A percentile compares a stretch with the other conserved stretches of the same genome.
phyloP scores from a whole-genome alignment of 2,329 filamentous ascomycete species.

The Leptographium radiaticola region DNA sequence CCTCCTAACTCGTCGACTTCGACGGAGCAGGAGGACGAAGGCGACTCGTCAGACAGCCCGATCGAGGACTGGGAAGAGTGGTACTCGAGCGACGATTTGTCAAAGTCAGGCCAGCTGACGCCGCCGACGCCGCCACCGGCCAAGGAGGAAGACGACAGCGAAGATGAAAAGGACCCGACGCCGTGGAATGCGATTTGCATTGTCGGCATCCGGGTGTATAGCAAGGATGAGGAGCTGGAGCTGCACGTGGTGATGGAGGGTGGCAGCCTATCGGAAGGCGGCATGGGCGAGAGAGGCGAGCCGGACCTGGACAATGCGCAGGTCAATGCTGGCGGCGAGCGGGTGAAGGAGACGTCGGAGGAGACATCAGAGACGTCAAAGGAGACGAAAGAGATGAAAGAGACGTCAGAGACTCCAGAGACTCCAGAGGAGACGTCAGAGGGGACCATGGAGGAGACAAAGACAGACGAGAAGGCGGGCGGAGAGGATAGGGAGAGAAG shows the following conservation, averaged over 20 bases:
- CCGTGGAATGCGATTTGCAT: conserved; percentile 53
- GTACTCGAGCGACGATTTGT: conserved; percentile 45
- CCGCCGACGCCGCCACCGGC: conserved; percentile 20
- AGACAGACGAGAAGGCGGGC: neutral
- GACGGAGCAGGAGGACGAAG: conserved; percentile 17
- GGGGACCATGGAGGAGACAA: conserved; percentile 7
- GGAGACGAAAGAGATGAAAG: conserved; percentile 8
- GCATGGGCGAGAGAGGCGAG: conserved; percentile 43
- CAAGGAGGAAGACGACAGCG: conserved; percentile 32
- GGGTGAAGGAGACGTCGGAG: conserved; percentile 13
- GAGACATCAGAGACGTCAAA: neutral
- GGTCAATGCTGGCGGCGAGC: conserved; percentile 36
- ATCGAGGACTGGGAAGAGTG: conserved; percentile 46
- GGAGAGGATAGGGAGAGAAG: neutral
- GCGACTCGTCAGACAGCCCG: conserved; percentile 46
- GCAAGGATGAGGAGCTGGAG: conserved; percentile 39
- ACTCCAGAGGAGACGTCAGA: conserved; percentile 9
- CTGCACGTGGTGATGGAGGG: conserved; percentile 44
- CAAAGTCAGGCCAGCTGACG: conserved; percentile 18
- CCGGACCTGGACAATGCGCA: conserved; percentile 44
- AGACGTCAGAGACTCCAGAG: no score
- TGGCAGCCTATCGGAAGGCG: conserved; percentile 37
- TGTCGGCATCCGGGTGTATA: conserved; percentile 47
- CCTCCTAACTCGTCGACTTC: neutral
- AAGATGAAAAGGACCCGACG: conserved; percentile 41